These are phyloP conservation scores for Drechslera avenae DNA, from an alignment of 2,329 filamentous ascomycete genomes.

Conservation along the genomic window DNA sequence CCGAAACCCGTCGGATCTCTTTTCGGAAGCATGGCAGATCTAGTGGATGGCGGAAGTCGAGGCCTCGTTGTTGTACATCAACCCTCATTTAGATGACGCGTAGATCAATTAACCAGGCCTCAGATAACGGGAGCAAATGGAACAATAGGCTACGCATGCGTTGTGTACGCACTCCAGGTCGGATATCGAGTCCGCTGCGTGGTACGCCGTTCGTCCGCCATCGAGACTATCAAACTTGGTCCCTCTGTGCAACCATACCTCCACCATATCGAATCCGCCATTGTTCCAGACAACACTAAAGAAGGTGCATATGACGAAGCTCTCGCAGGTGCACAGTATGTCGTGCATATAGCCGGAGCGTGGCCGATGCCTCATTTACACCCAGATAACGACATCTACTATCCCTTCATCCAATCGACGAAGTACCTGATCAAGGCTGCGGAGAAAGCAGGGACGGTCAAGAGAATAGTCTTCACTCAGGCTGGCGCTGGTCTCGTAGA, in stretches of 20 bases:
- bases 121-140: constrained; percentile 46
- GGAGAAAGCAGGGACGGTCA: constrained; percentile 29
- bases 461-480: constrained; percentile 41
- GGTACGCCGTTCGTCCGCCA: constrained; percentile 36
- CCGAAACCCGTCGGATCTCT: too few species aligned
- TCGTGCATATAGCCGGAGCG: constrained; percentile 42
- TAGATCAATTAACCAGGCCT: not conserved
- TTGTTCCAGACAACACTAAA: constrained; percentile 38
- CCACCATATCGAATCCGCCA: constrained; percentile 28
- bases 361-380: constrained; percentile 41
- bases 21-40: constrained; percentile 11
- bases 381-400: constrained; percentile 42
- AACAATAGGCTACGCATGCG: constrained; percentile 41
- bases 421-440: constrained; percentile 37
- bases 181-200: constrained; percentile 44
- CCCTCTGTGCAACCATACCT: constrained; percentile 34
- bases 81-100: not conserved
- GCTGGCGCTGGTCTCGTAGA: constrained; percentile 41
- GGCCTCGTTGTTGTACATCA: constrained; percentile 34
- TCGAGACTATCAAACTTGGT: constrained; percentile 29
- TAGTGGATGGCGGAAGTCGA: constrained; percentile 9
- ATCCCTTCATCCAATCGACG: constrained; percentile 42
- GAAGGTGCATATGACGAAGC: constrained; percentile 37
- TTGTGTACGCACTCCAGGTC: constrained; percentile 30
- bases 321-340: constrained; percentile 28